These are phyloP conservation scores for Colletotrichum tropicicola DNA, from an alignment of 2,329 filamentous ascomycete species.

Conservation along the genomic window DNA sequence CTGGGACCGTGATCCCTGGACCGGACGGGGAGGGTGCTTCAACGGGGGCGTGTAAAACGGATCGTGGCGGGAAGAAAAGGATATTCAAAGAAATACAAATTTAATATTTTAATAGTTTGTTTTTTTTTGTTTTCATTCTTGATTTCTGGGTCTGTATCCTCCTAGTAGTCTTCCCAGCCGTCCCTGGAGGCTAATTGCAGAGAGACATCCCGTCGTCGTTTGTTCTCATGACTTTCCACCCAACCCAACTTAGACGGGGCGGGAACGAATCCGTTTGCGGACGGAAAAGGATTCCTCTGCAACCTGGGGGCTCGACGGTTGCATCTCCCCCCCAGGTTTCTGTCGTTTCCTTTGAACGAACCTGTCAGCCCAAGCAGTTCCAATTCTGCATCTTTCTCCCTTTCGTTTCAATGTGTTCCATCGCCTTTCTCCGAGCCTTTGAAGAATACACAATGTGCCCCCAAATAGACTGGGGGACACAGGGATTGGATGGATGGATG, in stretches of 20 bases:
- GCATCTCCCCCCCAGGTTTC: background rate
- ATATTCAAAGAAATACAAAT: background rate
- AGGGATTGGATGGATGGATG: too few relatives aligned
- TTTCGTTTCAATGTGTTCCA: background rate
- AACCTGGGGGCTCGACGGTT: conserved; percentile 4
- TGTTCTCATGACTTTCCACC: conserved; percentile 16
- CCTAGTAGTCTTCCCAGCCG: background rate
- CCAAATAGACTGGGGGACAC: conserved; percentile 1
- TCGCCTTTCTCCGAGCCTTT: too few relatives aligned
- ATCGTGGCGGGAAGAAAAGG: background rate
- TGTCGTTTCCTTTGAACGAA: background rate
- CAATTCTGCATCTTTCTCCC: background rate
- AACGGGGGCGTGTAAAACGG: conserved; percentile 3
- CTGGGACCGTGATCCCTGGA: conserved; percentile 18
- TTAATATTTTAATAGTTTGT: background rate
- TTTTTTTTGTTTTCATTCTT: background rate
- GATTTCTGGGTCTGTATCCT: background rate
- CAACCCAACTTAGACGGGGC: background rate
- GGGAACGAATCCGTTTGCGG: conserved; percentile 26
- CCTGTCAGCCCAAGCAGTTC: background rate
- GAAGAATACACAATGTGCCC: background rate
- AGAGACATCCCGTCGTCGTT: background rate
- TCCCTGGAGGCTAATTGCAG: conserved; percentile 20
- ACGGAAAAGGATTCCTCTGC: conserved; percentile 15
- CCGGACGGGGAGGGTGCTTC: background rate